phyloP scores from a whole-genome alignment of 257 asterid genomes.

The Solanum dulcamara region DNA sequence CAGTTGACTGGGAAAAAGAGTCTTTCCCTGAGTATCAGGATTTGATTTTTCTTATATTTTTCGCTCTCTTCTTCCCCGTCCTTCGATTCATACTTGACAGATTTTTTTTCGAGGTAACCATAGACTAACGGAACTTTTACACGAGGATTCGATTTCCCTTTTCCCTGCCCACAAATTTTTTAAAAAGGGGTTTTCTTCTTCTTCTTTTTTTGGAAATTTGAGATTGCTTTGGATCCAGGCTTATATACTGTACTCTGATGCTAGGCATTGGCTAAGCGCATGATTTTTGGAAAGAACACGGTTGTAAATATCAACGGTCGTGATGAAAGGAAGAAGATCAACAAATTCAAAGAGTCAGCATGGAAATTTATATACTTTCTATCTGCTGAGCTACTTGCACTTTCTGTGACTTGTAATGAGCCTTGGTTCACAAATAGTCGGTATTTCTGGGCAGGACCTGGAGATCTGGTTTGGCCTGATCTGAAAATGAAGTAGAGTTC shows the following conservation, averaged over 20 bases:
- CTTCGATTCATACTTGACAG: constrained; percentile 11
- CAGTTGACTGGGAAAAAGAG: constrained; percentile 7
- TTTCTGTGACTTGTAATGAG: constrained; percentile 15
- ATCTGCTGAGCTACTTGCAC: constrained; percentile 19
- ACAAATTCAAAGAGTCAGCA: constrained; percentile 25
- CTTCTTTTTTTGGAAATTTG: not conserved
- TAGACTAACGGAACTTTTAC: too few relatives aligned
- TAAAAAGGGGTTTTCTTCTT: too few relatives aligned
- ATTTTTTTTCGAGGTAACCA: constrained; percentile 21
- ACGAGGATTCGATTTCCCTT: too few relatives aligned
- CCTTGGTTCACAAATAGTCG: constrained; percentile 24
- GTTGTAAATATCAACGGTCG: not conserved
- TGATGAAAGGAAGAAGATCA: constrained; percentile 2
- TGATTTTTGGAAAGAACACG: not conserved
- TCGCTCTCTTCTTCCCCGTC: constrained; percentile 4
- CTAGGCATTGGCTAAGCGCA: constrained; percentile 14
- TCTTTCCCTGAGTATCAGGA: constrained; percentile 15
- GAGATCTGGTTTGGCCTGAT: constrained; percentile 25
- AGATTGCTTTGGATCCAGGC: not conserved
- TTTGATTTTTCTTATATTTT: constrained; percentile 5
- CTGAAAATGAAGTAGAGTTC: constrained; percentile 16
- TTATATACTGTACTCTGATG: not conserved
- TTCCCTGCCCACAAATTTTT: too few relatives aligned
- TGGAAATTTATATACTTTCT: constrained; percentile 20
- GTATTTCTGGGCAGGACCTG: constrained; percentile 27